These are phyloP conservation scores for Plantago ovata DNA, from an alignment of 257 asterid species.

Conservation along the genomic window DNA sequence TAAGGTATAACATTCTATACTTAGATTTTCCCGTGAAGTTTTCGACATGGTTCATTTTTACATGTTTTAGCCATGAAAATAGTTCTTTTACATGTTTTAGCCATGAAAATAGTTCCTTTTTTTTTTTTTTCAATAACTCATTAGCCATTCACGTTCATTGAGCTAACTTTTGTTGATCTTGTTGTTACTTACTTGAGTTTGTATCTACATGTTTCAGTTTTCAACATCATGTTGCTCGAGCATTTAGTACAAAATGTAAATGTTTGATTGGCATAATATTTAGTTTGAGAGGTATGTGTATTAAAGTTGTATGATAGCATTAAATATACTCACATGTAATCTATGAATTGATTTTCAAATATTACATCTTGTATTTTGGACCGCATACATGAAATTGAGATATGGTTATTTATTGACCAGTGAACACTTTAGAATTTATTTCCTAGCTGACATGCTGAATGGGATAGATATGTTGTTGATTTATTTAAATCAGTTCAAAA, in stretches of 20 bases:
- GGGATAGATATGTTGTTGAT: not conserved
- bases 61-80: slow-evolving; percentile 32
- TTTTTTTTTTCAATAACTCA: too few relatives aligned
- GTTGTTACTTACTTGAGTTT: not conserved
- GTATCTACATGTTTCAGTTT: not conserved
- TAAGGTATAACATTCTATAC: slow-evolving; percentile 50
- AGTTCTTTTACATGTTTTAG: slow-evolving; percentile 31
- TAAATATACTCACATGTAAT: slow-evolving; percentile 81
- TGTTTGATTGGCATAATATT: slow-evolving; percentile 33
- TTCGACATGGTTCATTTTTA: not conserved
- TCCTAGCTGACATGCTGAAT: slow-evolving; percentile 26
- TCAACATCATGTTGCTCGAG: slow-evolving; percentile 25
- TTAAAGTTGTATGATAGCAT: slow-evolving; percentile 61
- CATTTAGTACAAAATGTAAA: slow-evolving; percentile 27
- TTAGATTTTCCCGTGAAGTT: slow-evolving; percentile 38
- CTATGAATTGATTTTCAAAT: slow-evolving; percentile 53
- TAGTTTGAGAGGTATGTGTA: slow-evolving; percentile 39
- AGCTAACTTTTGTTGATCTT: slow-evolving; percentile 7
- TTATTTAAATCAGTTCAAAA: slow-evolving; percentile 15
- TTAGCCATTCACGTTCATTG: slow-evolving; percentile 18
- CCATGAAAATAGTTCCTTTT: slow-evolving; percentile 13
- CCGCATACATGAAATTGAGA: slow-evolving; percentile 35
- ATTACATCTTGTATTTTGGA: slow-evolving; percentile 40
- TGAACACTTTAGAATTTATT: slow-evolving; percentile 26
- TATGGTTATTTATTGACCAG: slow-evolving; percentile 22